phyloP scores from a whole-genome alignment of 78 protist species.

The Dictyostelium intermedium region DNA sequence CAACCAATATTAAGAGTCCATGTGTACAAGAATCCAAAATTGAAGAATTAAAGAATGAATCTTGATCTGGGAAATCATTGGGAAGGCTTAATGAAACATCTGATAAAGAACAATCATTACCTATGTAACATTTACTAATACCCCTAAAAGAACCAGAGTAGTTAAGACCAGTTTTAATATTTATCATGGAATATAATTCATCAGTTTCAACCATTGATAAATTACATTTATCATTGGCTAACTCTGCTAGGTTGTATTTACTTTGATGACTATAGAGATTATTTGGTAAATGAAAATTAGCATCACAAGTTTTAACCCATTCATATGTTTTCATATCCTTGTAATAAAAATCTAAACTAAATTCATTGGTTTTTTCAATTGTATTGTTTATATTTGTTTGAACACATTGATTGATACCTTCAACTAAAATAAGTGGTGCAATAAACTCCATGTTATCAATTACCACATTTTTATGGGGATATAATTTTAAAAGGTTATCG shows the following conservation, averaged over 20 bases:
- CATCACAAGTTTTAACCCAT: background rate
- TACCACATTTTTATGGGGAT: background rate
- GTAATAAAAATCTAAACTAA: background rate
- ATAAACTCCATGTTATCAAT: background rate
- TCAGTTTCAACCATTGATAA: background rate
- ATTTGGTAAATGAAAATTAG: background rate
- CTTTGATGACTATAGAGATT: background rate
- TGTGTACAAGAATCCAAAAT: constrained; percentile 25
- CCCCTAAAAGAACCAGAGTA: background rate
- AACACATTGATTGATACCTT: constrained; percentile 4
- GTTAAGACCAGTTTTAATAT: background rate
- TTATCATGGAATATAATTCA: background rate
- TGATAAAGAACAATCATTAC: background rate
- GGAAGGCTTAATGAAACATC: background rate
- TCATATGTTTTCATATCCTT: background rate
- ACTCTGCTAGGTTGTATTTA: too few species aligned
- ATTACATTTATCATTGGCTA: background rate
- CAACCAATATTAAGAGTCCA: background rate
- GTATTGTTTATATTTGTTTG: constrained; percentile 12
- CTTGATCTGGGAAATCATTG: background rate
- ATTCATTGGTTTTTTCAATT: constrained; percentile 23
- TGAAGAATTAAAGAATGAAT: constrained; percentile 11
- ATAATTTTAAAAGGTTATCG: background rate
- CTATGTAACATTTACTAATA: background rate
- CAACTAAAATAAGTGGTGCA: constrained; percentile 26